Conservation (phyloP, 805 yeast genomes). For the Candida broadrunensis region DNA sequence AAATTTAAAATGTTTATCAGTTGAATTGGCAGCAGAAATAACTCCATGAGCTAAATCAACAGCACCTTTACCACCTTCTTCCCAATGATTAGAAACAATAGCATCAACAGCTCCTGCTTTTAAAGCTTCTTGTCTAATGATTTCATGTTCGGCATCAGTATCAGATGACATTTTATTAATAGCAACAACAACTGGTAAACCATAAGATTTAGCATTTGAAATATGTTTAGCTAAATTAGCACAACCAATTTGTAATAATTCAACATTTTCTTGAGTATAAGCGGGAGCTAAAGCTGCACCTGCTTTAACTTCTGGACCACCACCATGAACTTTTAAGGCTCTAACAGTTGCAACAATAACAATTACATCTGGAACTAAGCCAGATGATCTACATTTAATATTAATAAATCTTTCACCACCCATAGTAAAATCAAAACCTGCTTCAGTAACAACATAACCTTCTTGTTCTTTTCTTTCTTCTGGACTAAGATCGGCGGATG, state of each 20-base stretch:
- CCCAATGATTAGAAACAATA: conserved; percentile 83
- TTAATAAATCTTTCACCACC: conserved; percentile 87
- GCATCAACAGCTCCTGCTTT: conserved; percentile 81
- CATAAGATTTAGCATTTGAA: conserved; percentile 65
- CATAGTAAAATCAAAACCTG: conserved; percentile 89
- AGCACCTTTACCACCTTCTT: conserved; percentile 82
- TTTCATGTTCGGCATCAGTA: conserved; percentile 63
- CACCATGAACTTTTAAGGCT: conserved; percentile 84
- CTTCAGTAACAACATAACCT: conserved; percentile 83
- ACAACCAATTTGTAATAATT: conserved; percentile 65
- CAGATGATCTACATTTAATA: conserved; percentile 81
- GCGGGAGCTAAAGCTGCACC: conserved; percentile 76
- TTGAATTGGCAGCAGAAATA: conserved; percentile 54
- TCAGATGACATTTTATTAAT: conserved; percentile 77
- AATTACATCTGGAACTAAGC: conserved; percentile 71
- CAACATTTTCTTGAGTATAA: conserved; percentile 69
- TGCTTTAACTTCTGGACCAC: conserved; percentile 85
- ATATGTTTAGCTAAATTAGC: conserved; percentile 77
- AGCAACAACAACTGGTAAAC: conserved; percentile 79
- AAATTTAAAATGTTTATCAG: conserved; percentile 45
- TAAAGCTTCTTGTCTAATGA: conserved; percentile 63
- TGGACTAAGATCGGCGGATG: conserved; percentile 43
- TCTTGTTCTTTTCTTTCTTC: conserved; percentile 47
- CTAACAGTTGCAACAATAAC: conserved; percentile 82
- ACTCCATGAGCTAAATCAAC: conserved; percentile 70